These are phyloP conservation scores for Phytophthora crassamura DNA, from an alignment of 352 stramenopile species.

Conservation along the genomic window DNA sequence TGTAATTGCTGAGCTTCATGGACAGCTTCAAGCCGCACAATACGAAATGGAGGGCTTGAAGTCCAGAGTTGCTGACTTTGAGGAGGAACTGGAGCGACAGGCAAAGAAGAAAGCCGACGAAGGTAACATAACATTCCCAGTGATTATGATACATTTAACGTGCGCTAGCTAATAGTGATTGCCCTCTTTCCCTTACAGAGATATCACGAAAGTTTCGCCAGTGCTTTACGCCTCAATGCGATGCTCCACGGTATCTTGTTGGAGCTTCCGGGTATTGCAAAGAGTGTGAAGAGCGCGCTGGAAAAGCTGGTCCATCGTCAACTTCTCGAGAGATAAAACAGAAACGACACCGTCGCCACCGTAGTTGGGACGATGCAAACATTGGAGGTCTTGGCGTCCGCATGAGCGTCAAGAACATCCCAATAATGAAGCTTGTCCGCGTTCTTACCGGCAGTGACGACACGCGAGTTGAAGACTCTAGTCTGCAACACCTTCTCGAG, in stretches of 20 bases:
- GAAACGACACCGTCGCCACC: constrained; percentile 45
- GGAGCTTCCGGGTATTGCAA: constrained; percentile 67
- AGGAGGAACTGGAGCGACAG: constrained; percentile 55
- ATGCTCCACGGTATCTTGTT: constrained; percentile 71
- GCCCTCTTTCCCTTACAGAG: constrained; percentile 34
- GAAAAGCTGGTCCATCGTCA: constrained; percentile 2
- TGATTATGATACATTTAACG: not conserved
- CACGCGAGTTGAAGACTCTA: constrained; percentile 9
- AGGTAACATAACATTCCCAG: constrained; percentile 27
- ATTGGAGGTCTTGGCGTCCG: constrained; percentile 28
- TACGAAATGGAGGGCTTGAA: constrained; percentile 40
- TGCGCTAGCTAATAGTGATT: constrained; percentile 7
- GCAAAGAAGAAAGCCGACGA: constrained; percentile 43
- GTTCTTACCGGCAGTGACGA: constrained; percentile 38
- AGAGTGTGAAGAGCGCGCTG: constrained; percentile 51
- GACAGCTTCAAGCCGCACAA: constrained; percentile 24
- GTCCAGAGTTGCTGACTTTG: constrained; percentile 39
- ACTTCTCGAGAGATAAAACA: constrained; percentile 19
- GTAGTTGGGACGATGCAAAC: constrained; percentile 51
- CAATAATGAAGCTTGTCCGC: constrained; percentile 49
- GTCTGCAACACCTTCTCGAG: constrained; percentile 43
- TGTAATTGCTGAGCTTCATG: constrained; percentile 27
- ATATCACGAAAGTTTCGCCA: constrained; percentile 50
- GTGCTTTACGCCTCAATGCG: constrained; percentile 74
- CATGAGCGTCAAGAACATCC: constrained; percentile 53